Base-by-base conservation (phyloP, 2,329 filamentous ascomycete species). In the Colletotrichum sidae region DNA sequence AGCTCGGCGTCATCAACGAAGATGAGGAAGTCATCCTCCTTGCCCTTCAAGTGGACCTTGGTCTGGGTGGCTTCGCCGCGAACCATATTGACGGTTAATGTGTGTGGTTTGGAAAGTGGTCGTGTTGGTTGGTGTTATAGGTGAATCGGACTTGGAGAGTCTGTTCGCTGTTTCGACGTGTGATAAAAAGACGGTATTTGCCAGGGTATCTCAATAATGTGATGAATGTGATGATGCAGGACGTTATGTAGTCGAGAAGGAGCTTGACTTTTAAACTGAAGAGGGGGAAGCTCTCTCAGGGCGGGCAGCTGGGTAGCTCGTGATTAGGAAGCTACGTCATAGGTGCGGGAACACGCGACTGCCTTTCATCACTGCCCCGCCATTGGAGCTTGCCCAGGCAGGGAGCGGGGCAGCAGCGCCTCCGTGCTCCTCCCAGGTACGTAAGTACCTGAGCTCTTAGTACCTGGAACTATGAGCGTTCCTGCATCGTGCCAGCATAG, bases 31-130 rank as follows among this genome's bases (percentile, higher is more conserved):
- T 88, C 85, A 41, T 88, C 85, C 38, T 79, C 76, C 64, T 75
- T 70, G 81, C 93, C 93, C 86, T 94, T 92, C 89, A 88, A 94
- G 87, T 95, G 91, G 81, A 97, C 86, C 84, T 96, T 96, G 81
- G 84, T 85, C 78, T 90, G 86, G 67, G 79, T 77, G 70, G 86
- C 85, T 81, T 92, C 91, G 82, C 90, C 91, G 77, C 90, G 90
- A 78, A 88, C 80, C 90, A 93, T 93, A 68, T 73, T 86, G 78
- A 46, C 10, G 17, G 49, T 25, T 25, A 25, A 25, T 44, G n/a
- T n/a, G 25, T 49, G 68, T 57, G 56, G 63, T 60, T 44, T 60
- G 66, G 59, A 55, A 63, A 67, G 52, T 56, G 63, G 56, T 65
- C 60, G 55, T 55, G 62, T 65, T 51, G 63, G 61, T 65, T 55